phyloP scores from a whole-genome alignment of 2,329 filamentous ascomycete species.

The Blumeria hordei region DNA sequence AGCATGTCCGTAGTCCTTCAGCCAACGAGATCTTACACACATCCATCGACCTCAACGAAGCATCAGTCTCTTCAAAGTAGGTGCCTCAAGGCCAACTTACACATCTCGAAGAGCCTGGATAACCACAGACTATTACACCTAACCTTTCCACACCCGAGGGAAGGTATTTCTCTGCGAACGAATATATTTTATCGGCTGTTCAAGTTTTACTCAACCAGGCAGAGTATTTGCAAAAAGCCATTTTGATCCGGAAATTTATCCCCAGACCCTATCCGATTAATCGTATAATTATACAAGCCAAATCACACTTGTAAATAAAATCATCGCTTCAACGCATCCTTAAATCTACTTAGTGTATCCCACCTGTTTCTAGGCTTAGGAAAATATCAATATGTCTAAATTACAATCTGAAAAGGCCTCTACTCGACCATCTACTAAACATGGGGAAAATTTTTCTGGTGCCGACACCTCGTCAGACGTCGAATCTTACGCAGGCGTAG shows the following conservation, averaged over 20 bases:
- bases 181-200: constrained; percentile 2
- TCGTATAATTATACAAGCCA: neutral
- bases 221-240: neutral
- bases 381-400: no score
- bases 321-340: no score
- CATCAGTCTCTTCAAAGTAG: constrained; percentile 25
- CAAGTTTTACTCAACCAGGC: constrained; percentile 2
- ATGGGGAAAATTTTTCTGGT: constrained; percentile 16
- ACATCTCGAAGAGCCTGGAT: constrained; percentile 4
- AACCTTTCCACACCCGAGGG: constrained; percentile 7
- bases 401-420: neutral
- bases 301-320: no score
- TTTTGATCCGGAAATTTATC: neutral
- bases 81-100: constrained; percentile 9
- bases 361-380: no score
- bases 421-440: constrained; percentile 2
- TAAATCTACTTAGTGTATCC: no score
- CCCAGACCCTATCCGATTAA: neutral
- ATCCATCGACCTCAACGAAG: constrained; percentile 43
- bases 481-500: constrained; percentile 45
- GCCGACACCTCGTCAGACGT: constrained; percentile 32
- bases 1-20: constrained; percentile 58
- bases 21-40: constrained; percentile 40
- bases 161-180: constrained; percentile 10
- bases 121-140: constrained; percentile 15